Evolutionary conservation across 2,329 filamentous ascomycete genomes (phyloP).

Genomic region (Blastomyces gilchristii): DNA sequence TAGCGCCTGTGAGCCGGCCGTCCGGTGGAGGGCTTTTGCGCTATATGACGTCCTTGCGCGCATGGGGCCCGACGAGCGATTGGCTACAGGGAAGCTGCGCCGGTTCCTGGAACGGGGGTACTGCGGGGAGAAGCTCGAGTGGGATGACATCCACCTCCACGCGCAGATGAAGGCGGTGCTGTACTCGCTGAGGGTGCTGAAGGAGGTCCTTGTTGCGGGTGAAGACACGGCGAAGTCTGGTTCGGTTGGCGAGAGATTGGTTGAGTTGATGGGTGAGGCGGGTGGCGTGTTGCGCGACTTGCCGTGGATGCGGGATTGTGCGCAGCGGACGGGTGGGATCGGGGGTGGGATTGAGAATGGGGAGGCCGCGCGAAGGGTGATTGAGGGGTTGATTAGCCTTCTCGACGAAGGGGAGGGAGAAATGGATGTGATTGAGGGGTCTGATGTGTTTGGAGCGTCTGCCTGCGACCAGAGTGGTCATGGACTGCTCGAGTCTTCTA

Average conservation of each 20-base stretch:
- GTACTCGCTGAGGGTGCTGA: conserved; percentile 53
- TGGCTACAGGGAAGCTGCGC: conserved; percentile 17
- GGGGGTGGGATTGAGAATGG: not conserved
- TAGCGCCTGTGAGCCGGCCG: not conserved
- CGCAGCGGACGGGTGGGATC: not conserved
- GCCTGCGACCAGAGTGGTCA: no score
- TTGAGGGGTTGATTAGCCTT: not conserved
- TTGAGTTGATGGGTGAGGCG: not conserved
- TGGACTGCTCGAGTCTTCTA: no score
- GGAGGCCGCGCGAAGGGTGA: not conserved
- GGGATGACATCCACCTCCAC: conserved; percentile 52
- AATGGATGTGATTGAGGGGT: not conserved
- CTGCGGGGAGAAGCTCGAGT: conserved; percentile 34
- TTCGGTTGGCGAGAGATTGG: not conserved
- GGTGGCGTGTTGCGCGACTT: not conserved
- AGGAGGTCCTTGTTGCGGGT: conserved; percentile 31
- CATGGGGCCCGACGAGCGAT: conserved; percentile 13
- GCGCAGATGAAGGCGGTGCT: conserved; percentile 51
- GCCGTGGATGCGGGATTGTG: not conserved
- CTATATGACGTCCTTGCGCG: conserved; percentile 24
- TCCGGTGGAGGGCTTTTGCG: conserved; percentile 29
- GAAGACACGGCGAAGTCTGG: not conserved
- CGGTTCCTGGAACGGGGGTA: conserved; percentile 24
- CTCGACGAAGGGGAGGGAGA: conserved; percentile 3
- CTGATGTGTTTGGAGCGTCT: no score